Percentiles rank a stretch among this genome's conserved stretches.
phyloP scores from a whole-genome alignment of 2,329 filamentous ascomycete species.

The Paracamarosporium sp. region DNA sequence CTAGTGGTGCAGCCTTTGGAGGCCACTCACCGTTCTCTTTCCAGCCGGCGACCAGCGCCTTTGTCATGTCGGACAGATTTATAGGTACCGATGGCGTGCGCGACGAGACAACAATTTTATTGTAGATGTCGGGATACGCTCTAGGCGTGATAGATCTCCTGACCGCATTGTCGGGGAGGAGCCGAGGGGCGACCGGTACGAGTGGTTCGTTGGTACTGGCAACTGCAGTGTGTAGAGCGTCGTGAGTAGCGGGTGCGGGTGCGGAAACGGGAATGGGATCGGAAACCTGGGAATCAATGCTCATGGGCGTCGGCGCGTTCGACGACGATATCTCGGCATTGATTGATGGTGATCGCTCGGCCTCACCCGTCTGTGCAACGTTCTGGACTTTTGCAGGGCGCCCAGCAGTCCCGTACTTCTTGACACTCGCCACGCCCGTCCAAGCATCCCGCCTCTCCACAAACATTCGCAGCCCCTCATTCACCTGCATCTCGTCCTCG shows the following conservation, averaged over 20 bases:
- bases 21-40: conserved; percentile 95
- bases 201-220: conserved; percentile 51
- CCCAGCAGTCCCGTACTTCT: conserved; percentile 35
- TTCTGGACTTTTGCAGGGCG: neutral
- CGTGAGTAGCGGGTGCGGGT: neutral
- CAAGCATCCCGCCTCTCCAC: conserved; percentile 79
- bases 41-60: conserved; percentile 86
- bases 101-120: conserved; percentile 81
- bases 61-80: conserved; percentile 81
- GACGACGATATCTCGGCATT: conserved; percentile 50
- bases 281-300: conserved; percentile 8
- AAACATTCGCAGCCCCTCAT: conserved; percentile 82
- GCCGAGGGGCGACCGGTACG: conserved; percentile 74
- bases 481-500: conserved; percentile 66
- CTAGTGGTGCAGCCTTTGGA: conserved; percentile 62
- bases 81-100: conserved; percentile 87
- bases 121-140: conserved; percentile 83
- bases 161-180: conserved; percentile 77
- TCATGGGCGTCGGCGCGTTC: conserved; percentile 8
- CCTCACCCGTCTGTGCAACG: neutral
- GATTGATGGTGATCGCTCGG: neutral
- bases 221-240: neutral
- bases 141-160: conserved; percentile 76
- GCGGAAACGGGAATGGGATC: no score
- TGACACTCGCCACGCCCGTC: conserved; percentile 72